Evolutionary conservation across 306 rosid genomes (phyloP), one percentile per base, ranked within the genome.

Genomic region (Neltuma alba): DNA sequence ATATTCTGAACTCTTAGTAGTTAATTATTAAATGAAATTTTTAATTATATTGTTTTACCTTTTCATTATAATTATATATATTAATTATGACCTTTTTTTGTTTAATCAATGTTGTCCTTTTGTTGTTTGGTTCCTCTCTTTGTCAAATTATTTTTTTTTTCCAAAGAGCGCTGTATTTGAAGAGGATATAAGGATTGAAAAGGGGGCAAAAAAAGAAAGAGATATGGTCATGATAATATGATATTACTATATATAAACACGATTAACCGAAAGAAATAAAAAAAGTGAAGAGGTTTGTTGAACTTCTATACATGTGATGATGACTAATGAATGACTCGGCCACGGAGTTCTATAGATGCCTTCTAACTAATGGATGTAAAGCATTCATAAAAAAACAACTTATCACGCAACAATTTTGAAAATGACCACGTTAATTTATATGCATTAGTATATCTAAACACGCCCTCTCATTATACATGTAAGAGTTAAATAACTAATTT

Each of bases 271-370:
- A 71, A 72, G 38, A 20, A 21, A 54, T 2, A 40, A 8, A 7
- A 0, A 42, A 42, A 14, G 52, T 41, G 20, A 20, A 9, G 7
- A 2, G 8, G 20, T 33, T 9, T 2, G 47, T 37, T 48, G 64
- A 48, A 36, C 38, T 72, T 50, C 21, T 16, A 16, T 38, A 14
- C 31, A 34, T 2, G 41, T 21, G 1, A 73, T 23, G 27, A 55
- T 74, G 37, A 36, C 33, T 52, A 34, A 73, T 73, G 36, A 36
- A 60, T 72, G 37, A n/a, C 41, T 28, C 27, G 65, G 34, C 63
- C 63, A 23, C 33, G 15, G 9, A 10, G 31, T 54, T 8, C 7
- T 21, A 10, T 23, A 55, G 63, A 23, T 55, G 5, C 28, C 31
- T 55, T 55, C 31, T 55, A 23, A 55, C 4, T 7, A 50, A 50